Base-by-base conservation (phyloP, 257 asterid species). In the Craterostigma plantagineum region DNA sequence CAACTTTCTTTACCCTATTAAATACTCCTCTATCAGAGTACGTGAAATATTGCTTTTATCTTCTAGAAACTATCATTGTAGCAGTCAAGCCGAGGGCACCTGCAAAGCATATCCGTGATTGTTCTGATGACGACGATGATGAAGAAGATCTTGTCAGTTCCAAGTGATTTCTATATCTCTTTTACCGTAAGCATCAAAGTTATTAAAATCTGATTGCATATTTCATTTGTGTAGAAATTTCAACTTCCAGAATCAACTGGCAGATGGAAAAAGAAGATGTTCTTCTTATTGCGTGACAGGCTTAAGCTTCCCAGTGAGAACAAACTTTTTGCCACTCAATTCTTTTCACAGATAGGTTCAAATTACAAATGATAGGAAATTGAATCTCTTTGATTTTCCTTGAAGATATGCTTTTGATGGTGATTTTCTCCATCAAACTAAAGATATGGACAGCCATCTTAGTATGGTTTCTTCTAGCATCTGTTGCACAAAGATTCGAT, bases 41-140 rank as follows among this genome's bases (percentile, higher is more conserved):
- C 51, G 48, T 39, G 44, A 38, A n/a, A n/a, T 11, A 14, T 51
- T 48, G n/a, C n/a, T n/a, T n/a, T 50, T 56, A 16, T 33, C 47
- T 40, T 57, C 18, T 55, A 85, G 96, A 71, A 60, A 72, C 92
- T 38, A 53, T 85, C 60, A 70, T 75, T 33, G 91, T 77, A 50
- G 92, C 94, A 51, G 58, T 58, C 44, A 85, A 77, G 61, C 96
- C 96, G 16, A 75, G 81, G 73, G 75, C 91, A 14, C 94, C 96
- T 12, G 70, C 77, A 12, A 85, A 73, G 66, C 76, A 65, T 56
- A 46, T 68, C 18, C 71, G 37, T 50, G 71, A 69, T 54, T 67
- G 49, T 56, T 45, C 58, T 36, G 83, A 73, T 42, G 92, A 85
- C 7, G 92, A 81, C 0, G 80, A 72, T 1, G 83, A 75, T 23